A percentile compares a stretch with the other conserved stretches of the same genome.
Evolutionary conservation across 208 protist species (phyloP).

Genomic region (Sergeia podlipaevii): DNA sequence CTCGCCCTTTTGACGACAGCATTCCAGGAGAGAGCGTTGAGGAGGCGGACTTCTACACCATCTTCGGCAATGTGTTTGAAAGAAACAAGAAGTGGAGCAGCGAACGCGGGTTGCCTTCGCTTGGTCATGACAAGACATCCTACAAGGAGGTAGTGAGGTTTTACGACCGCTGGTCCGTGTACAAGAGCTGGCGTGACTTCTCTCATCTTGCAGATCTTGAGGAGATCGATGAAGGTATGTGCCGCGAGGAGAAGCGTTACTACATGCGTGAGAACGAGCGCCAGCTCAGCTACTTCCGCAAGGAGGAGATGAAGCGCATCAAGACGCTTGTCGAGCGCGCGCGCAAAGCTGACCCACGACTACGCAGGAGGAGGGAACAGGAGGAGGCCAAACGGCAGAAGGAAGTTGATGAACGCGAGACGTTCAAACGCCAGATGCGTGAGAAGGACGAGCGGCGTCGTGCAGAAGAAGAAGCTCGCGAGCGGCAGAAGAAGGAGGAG

Average conservation of each 20-base stretch:
- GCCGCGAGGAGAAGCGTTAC: constrained; percentile 96
- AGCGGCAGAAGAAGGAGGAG: constrained; percentile 41
- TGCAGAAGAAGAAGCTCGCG: constrained; percentile 28
- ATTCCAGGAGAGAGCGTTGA: constrained; percentile 74
- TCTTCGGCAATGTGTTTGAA: constrained; percentile 91
- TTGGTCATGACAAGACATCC: constrained; percentile 65
- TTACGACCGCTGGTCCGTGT: constrained; percentile 95
- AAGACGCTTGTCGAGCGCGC: constrained; percentile 87
- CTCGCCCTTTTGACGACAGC: constrained; percentile 91
- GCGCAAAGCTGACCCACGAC: constrained; percentile 90
- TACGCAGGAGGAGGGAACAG: constrained; percentile 75
- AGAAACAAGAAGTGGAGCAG: constrained; percentile 90
- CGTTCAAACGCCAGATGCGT: constrained; percentile 52
- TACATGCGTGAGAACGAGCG: constrained; percentile 96
- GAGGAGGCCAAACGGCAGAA: constrained; percentile 69
- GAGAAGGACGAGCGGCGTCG: constrained; percentile 65
- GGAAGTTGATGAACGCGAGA: constrained; percentile 63
- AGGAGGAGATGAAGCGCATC: constrained; percentile 90
- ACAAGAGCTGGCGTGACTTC: constrained; percentile 97
- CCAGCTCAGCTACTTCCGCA: constrained; percentile 69
- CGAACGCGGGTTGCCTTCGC: constrained; percentile 53
- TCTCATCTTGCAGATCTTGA: constrained; percentile 91
- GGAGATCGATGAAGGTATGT: constrained; percentile 90
- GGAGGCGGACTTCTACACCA: constrained; percentile 83
- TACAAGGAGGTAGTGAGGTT: constrained; percentile 86